Evolutionary conservation across 768 basidiomycete species (phyloP).

Genomic region (Auricularia sp.): DNA sequence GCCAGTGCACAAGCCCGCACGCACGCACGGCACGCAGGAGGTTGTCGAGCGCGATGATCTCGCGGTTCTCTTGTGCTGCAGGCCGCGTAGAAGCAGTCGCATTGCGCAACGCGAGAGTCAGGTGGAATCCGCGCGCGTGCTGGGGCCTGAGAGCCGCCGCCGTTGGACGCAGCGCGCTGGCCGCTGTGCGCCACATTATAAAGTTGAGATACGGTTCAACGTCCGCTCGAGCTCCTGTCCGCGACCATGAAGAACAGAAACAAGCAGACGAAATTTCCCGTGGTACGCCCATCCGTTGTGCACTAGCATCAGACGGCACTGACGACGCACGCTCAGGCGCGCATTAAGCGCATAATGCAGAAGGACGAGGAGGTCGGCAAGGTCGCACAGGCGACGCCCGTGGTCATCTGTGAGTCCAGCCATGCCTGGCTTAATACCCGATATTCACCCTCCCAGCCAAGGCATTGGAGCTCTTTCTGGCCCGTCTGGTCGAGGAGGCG

Average conservation of each 20-base stretch:
- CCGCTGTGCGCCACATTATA: no score
- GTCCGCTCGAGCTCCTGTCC: not conserved
- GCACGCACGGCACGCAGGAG: slow-evolving; percentile 48
- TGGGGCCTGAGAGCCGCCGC: no score
- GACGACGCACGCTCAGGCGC: slow-evolving; percentile 44
- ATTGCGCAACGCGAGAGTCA: not conserved
- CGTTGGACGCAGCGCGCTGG: no score
- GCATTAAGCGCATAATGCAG: slow-evolving; percentile 99
- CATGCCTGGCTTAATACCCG: not conserved
- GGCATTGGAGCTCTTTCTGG: slow-evolving; percentile 86
- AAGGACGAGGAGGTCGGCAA: slow-evolving; percentile 99
- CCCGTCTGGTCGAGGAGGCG: slow-evolving; percentile 71
- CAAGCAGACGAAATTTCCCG: slow-evolving; percentile 85
- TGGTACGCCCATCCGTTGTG: slow-evolving; percentile 41
- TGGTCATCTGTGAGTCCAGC: slow-evolving; percentile 78
- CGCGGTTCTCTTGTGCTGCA: slow-evolving; percentile 40
- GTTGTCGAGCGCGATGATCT: slow-evolving; percentile 47
- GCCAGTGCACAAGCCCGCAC: slow-evolving; percentile 18
- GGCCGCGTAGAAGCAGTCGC: not conserved
- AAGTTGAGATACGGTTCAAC: no score
- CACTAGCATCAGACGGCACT: not conserved
- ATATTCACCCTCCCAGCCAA: slow-evolving; percentile 49
- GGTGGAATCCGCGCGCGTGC: not conserved
- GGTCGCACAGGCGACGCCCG: slow-evolving; percentile 90
- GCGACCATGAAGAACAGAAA: slow-evolving; percentile 75